Percentiles rank a stretch among this genome's conserved stretches.
These are phyloP conservation scores for Calophaca sinica DNA, from an alignment of 306 rosid genomes.

Conservation along the genomic window DNA sequence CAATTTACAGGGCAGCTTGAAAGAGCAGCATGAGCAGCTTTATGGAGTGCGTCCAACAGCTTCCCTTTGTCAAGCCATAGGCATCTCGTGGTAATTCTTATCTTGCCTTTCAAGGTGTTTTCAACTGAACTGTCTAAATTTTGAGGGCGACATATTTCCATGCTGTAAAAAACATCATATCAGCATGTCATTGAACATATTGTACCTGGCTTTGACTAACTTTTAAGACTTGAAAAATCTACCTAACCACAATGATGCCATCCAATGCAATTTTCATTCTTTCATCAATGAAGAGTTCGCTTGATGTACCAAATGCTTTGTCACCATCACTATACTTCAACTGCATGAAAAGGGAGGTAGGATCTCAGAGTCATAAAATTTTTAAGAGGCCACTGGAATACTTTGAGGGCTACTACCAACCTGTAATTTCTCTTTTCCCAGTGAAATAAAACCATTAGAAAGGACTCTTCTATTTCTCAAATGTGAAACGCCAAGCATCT, in stretches of 20 bases:
- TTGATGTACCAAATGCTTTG: slow-evolving; percentile 96
- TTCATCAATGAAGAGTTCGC: slow-evolving; percentile 89
- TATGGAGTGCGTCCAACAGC: slow-evolving; percentile 89
- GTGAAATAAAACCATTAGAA: slow-evolving; percentile 87
- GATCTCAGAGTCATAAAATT: slow-evolving; percentile 22
- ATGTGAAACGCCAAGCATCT: slow-evolving; percentile 99
- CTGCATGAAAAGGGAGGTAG: slow-evolving; percentile 56
- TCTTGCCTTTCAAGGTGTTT: slow-evolving; percentile 80
- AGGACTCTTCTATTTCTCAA: slow-evolving; percentile 87
- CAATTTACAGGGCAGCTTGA: slow-evolving; percentile 88
- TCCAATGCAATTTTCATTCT: slow-evolving; percentile 89
- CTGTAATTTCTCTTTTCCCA: slow-evolving; percentile 95
- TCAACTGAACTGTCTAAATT: slow-evolving; percentile 56
- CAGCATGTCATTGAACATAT: slow-evolving; percentile 43
- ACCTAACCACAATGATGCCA: slow-evolving; percentile 98
- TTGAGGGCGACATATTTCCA: slow-evolving; percentile 89
- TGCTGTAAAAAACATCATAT: slow-evolving; percentile 61
- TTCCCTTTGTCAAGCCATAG: slow-evolving; percentile 98
- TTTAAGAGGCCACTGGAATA: slow-evolving; percentile 21
- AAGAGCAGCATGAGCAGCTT: slow-evolving; percentile 93
- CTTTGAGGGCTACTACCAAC: slow-evolving; percentile 56
- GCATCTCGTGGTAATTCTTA: slow-evolving; percentile 92
- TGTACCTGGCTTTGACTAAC: slow-evolving; percentile 29
- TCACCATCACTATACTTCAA: slow-evolving; percentile 97
- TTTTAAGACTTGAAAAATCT: slow-evolving; percentile 45